Conservation (phyloP, 176 grass and related monocot species). For the sorghum (Sorghum bicolor) region DNA sequence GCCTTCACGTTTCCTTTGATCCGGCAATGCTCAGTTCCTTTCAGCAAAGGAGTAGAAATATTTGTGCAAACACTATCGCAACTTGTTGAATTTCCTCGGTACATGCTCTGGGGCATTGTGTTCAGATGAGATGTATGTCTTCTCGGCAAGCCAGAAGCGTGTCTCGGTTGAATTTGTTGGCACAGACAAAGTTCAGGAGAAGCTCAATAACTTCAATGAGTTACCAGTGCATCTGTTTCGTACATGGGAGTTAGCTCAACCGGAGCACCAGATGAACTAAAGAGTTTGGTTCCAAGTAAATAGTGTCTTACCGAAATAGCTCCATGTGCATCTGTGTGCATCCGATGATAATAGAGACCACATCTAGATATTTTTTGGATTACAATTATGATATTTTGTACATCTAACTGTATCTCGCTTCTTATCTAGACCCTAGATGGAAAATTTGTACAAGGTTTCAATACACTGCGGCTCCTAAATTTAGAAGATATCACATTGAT, state of each 20-base stretch:
- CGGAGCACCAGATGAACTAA: constrained; percentile 49
- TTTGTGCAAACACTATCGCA: not conserved
- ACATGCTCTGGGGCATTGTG: not conserved
- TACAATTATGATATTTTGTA: not conserved
- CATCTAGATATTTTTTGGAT: not conserved
- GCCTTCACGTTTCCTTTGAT: not conserved
- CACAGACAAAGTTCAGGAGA: constrained; percentile 80
- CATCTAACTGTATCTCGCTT: constrained; percentile 26
- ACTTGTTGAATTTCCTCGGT: not conserved
- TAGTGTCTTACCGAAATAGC: not conserved
- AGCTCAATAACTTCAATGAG: constrained; percentile 69
- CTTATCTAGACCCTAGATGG: constrained; percentile 46
- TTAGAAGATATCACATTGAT: constrained; percentile 71
- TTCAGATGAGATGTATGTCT: constrained; percentile 95
- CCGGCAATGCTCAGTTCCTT: not conserved
- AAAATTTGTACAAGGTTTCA: constrained; percentile 60
- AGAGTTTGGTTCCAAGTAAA: constrained; percentile 65
- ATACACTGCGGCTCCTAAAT: constrained; percentile 67
- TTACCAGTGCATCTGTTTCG: constrained; percentile 56
- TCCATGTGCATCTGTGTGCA: not conserved
- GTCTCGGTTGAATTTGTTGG: constrained; percentile 80
- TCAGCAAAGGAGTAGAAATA: not conserved
- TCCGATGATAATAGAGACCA: not conserved
- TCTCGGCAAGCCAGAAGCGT: constrained; percentile 80
- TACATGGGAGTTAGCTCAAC: constrained; percentile 75